Evolutionary conservation across 2,329 filamentous ascomycete species (phyloP).

Genomic region (Arthrocladium fulminans): DNA sequence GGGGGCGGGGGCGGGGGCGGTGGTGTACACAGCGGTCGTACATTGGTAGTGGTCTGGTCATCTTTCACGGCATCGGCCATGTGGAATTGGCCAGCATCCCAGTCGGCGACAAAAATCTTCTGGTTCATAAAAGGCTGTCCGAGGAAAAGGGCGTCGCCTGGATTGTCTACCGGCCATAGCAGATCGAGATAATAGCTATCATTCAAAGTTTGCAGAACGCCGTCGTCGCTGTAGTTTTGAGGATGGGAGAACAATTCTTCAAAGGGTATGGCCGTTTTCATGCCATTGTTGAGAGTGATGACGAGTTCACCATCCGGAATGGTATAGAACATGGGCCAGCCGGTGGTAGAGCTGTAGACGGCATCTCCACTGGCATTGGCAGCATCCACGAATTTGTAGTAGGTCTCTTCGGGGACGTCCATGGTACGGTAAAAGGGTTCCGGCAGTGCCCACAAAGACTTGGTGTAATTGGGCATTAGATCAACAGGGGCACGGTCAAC

Average conservation of each 20-base stretch:
- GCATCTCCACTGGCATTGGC: constrained; percentile 13
- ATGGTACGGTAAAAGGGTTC: constrained; percentile 14
- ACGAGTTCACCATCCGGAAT: constrained; percentile 12
- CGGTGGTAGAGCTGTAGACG: constrained; percentile 12
- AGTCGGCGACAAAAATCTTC: neutral
- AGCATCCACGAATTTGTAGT: constrained; percentile 14
- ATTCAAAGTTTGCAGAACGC: constrained; percentile 14
- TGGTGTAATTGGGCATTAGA: constrained; percentile 16
- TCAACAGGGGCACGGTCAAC: constrained; percentile 10
- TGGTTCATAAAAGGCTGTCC: neutral
- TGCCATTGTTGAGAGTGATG: constrained; percentile 17
- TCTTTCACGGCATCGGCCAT: neutral
- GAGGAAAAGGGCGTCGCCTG: neutral
- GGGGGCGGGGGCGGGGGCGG: neutral
- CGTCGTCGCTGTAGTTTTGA: constrained; percentile 16
- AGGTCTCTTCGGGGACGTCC: constrained; percentile 16
- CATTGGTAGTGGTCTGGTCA: neutral
- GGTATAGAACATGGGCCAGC: neutral
- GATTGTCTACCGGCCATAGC: constrained; percentile 1
- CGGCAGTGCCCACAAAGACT: constrained; percentile 14
- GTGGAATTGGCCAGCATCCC: neutral
- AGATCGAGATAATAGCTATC: constrained; percentile 13
- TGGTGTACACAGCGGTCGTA: neutral
- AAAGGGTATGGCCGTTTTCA: constrained; percentile 17
- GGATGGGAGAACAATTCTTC: constrained; percentile 19